Evolutionary conservation across 768 basidiomycete species (phyloP), one percentile per base, ranked within the genome.

Genomic region (Fibroporia radiculosa): DNA sequence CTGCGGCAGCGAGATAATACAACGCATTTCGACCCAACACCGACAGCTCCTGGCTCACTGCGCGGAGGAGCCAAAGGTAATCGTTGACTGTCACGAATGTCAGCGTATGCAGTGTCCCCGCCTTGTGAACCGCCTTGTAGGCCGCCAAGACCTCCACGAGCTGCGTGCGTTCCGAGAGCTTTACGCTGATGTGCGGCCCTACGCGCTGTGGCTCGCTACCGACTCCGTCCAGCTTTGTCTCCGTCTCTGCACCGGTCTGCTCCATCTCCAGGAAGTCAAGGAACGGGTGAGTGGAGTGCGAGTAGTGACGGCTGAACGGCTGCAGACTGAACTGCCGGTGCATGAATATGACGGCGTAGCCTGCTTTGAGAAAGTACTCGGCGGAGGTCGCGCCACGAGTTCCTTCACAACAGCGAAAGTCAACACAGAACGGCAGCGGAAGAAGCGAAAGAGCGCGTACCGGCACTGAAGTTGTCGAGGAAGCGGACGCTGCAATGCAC

Each of bases 261-360:
- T 71, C 67, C 47, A 95, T 81, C 35, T 91, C 82, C 20, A 99
- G 75, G 48, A 98, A 85, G 62, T 97, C 93, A 47, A 99, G 81
- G 67, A 99, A 99, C 0, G 95, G 95, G 61, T 97, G 95, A 3
- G 93, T 93, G 0, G 92, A 93, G 63, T 99, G 95, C 7, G 93
- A 96, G 66, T 98, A 99, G 62, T 99, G 95, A 39, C 96, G 70
- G 60, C 89, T 93, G 73, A 95, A 99, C 0, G 96, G 96, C 57
- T 96, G 92, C 33, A 98, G 77, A 52, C 93, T 97, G 71, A 96
- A 95, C 65, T 96, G 92, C 18, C 95, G 74, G 64, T 99, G 95
- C 78, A 99, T 87, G 70, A 99, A 99, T 54, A 99, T 92, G 63
- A 99, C 96, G 20, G 93, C 93, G 69, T 98, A 98, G 45, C 84